Evolutionary conservation across 2,329 filamentous ascomycete species (phyloP).

Genomic region (Raffaelea deltoideospora): DNA sequence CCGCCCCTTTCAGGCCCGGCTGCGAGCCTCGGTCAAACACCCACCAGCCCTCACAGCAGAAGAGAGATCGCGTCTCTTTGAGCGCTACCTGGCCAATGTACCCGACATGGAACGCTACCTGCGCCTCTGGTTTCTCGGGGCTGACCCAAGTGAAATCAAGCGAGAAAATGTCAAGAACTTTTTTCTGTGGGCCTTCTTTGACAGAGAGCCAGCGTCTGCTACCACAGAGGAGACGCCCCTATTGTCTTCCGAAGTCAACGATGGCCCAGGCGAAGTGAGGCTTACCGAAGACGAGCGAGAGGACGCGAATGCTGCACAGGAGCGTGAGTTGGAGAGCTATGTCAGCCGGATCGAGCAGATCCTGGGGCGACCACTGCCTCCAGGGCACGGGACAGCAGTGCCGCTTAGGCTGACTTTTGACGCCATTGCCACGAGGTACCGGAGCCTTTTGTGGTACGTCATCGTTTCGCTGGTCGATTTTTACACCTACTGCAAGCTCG

Average conservation of each 20-base stretch:
- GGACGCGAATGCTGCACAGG: conserved; percentile 20
- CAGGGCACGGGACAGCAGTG: conserved; percentile 39
- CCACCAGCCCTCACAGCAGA: conserved; percentile 13
- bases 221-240: conserved; percentile 6
- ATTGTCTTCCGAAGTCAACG: background rate
- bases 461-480: conserved; percentile 41
- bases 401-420: conserved; percentile 53
- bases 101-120: conserved; percentile 41
- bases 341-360: conserved; percentile 20
- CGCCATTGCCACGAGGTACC: conserved; percentile 41
- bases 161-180: conserved; percentile 57
- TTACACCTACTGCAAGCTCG: conserved; percentile 27
- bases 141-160: conserved; percentile 38
- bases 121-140: conserved; percentile 50
- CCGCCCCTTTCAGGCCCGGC: conserved; percentile 22
- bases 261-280: background rate
- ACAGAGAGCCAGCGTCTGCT: conserved; percentile 15
- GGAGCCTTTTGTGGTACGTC: conserved; percentile 49
- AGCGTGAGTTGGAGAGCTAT: conserved; percentile 26
- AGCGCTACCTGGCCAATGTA: conserved; percentile 33
- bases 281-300: background rate
- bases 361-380: conserved; percentile 32
- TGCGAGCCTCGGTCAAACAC: conserved; percentile 23
- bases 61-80: background rate
- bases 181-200: conserved; percentile 52